Conservation (phyloP, 2,329 filamentous ascomycete genomes). For the Colletotrichum tamarilloi region DNA sequence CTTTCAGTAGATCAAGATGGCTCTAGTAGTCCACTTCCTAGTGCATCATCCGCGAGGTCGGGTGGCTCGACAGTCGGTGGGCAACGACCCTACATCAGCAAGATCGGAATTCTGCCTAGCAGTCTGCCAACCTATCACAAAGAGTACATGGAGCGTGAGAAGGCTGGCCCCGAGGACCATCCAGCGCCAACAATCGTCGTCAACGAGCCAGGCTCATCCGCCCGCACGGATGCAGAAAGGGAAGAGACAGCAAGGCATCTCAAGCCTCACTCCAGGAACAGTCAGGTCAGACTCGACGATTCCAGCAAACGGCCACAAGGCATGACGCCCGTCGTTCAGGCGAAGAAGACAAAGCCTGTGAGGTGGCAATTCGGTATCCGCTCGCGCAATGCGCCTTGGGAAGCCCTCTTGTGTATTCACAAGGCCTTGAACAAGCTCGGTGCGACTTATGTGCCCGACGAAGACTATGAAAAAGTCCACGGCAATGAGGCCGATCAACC, state of each 20-base stretch:
- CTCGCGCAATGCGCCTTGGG: constrained; percentile 91
- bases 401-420: constrained; percentile 95
- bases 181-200: constrained; percentile 55
- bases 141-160: constrained; percentile 84
- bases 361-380: constrained; percentile 99
- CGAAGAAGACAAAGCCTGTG: constrained; percentile 81
- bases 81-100: constrained; percentile 75
- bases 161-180: constrained; percentile 60
- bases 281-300: constrained; percentile 75
- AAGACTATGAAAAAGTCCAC: constrained; percentile 64
- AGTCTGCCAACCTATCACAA: constrained; percentile 92
- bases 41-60: constrained; percentile 66
- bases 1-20: constrained; percentile 48
- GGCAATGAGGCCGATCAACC: constrained; percentile 54
- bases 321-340: constrained; percentile 67
- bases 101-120: constrained; percentile 90
- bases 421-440: constrained; percentile 89
- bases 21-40: constrained; percentile 60
- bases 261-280: constrained; percentile 81
- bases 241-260: constrained; percentile 83
- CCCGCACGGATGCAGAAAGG: constrained; percentile 77
- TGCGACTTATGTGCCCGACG: constrained; percentile 84
- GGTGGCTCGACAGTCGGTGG: constrained; percentile 61
- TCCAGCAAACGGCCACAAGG: constrained; percentile 68
- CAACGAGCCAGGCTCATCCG: constrained; percentile 58